Percentiles rank a stretch among this genome's conserved stretches.
phyloP scores from a whole-genome alignment of 2,329 filamentous ascomycete genomes.

The Nemania sp. region DNA sequence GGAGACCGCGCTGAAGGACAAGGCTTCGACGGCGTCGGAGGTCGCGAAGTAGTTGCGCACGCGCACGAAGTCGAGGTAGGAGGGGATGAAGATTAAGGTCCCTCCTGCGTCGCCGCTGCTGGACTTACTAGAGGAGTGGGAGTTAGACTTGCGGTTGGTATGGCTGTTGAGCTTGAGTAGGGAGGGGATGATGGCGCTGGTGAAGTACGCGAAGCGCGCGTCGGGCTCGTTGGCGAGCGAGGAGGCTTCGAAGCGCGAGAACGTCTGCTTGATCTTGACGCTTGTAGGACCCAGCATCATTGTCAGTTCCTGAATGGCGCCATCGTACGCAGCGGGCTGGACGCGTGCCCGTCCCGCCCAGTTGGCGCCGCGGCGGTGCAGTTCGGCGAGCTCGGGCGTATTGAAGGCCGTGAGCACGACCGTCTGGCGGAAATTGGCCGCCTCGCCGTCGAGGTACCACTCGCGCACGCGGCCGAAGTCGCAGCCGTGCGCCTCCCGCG shows the following conservation, averaged over 20 bases:
- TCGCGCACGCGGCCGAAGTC: slow-evolving; percentile 88
- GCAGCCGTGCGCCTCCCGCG: slow-evolving; percentile 85
- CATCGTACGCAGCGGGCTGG: slow-evolving; percentile 67
- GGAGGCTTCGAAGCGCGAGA: slow-evolving; percentile 78
- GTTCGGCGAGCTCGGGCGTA: slow-evolving; percentile 82
- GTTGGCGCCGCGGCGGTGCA: slow-evolving; percentile 81
- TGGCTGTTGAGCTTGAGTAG: slow-evolving; percentile 64
- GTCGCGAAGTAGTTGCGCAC: slow-evolving; percentile 90
- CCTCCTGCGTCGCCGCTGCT: slow-evolving; percentile 58
- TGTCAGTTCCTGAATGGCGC: slow-evolving; percentile 77
- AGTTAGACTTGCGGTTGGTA: neutral
- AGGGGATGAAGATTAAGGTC: slow-evolving; percentile 88
- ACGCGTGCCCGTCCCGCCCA: slow-evolving; percentile 78
- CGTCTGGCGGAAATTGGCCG: slow-evolving; percentile 81
- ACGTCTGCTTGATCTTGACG: slow-evolving; percentile 79
- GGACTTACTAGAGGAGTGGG: neutral
- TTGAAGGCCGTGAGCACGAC: slow-evolving; percentile 80
- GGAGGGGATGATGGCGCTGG: slow-evolving; percentile 74
- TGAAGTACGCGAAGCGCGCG: slow-evolving; percentile 88
- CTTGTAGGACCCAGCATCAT: too few species aligned
- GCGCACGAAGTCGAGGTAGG: slow-evolving; percentile 92
- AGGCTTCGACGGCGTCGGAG: slow-evolving; percentile 55
- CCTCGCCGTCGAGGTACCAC: slow-evolving; percentile 92
- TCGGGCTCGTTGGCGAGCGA: slow-evolving; percentile 79
- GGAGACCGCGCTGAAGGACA: slow-evolving; percentile 79